Conservation (phyloP, 352 stramenopile genomes). For the Phytophthora boehmeriae region DNA sequence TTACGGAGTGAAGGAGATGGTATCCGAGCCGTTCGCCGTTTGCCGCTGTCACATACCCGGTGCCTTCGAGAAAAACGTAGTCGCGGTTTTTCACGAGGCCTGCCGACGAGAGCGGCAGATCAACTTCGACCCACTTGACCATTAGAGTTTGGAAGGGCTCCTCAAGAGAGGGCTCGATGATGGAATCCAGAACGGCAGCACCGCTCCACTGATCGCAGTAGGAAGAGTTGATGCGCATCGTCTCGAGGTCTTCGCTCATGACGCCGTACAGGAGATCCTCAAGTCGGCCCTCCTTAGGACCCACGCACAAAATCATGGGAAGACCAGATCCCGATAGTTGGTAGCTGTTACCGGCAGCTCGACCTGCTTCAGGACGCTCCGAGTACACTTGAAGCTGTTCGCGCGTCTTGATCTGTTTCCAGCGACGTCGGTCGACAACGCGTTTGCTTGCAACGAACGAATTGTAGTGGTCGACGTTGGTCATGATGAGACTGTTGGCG, state of each 20-base stretch:
- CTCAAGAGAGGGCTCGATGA: constrained; percentile 15
- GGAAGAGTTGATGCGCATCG: constrained; percentile 18
- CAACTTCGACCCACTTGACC: constrained; percentile 27
- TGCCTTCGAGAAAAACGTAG: constrained; percentile 19
- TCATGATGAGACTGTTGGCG: constrained; percentile 22
- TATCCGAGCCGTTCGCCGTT: constrained; percentile 23
- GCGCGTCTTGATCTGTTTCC: constrained; percentile 12
- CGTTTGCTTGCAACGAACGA: constrained; percentile 24
- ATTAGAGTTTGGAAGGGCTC: constrained; percentile 20
- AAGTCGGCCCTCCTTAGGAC: constrained; percentile 18
- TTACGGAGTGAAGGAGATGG: constrained; percentile 6
- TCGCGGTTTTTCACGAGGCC: constrained; percentile 12
- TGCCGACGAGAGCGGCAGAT: constrained; percentile 26
- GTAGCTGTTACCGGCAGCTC: constrained; percentile 4
- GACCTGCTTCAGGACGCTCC: constrained; percentile 10
- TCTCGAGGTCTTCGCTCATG: constrained; percentile 31
- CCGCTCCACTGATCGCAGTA: constrained; percentile 22
- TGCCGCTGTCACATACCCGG: background rate
- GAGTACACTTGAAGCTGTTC: constrained; percentile 18
- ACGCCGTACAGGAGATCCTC: constrained; percentile 27
- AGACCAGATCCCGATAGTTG: constrained; percentile 14
- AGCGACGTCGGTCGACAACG: constrained; percentile 21
- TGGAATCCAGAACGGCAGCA: constrained; percentile 4
- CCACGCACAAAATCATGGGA: constrained; percentile 19
- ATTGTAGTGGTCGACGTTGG: constrained; percentile 24